A percentile compares a stretch with the other conserved stretches of the same genome.
Evolutionary conservation across 2,329 filamentous ascomycete genomes (phyloP).

Genomic region (Fusarium liriodendri): DNA sequence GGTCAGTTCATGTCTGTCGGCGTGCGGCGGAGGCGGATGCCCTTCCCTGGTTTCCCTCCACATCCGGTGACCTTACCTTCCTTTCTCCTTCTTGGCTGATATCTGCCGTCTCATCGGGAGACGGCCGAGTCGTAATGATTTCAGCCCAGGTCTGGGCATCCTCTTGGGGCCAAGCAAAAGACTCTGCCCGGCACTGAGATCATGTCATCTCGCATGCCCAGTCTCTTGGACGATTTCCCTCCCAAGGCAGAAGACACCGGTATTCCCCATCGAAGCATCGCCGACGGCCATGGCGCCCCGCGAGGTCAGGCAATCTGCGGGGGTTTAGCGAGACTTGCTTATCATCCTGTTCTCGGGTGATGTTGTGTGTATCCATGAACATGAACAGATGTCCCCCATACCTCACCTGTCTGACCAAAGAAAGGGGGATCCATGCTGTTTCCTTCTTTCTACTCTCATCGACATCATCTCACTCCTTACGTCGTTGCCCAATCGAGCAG

Average conservation of each 20-base stretch:
- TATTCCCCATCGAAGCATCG: not conserved
- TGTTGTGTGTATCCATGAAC: conserved; percentile 9
- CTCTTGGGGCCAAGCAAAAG: not conserved
- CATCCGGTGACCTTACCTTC: conserved; percentile 7
- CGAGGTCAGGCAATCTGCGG: conserved; percentile 8
- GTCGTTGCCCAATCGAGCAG: not conserved
- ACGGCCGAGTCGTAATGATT: not conserved
- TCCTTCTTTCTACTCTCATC: not conserved
- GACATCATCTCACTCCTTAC: not conserved
- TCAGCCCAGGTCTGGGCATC: conserved; percentile 3
- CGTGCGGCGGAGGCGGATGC: not conserved
- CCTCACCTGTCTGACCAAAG: not conserved
- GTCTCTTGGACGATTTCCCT: not conserved
- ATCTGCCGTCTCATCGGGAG: not conserved
- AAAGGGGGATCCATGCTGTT: not conserved
- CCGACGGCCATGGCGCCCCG: conserved; percentile 2
- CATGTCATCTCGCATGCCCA: conserved; percentile 9
- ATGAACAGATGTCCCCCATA: not conserved
- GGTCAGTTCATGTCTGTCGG: conserved; percentile 16
- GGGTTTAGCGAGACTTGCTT: conserved; percentile 8
- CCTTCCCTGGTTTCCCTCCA: conserved; percentile 21
- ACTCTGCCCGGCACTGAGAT: not conserved
- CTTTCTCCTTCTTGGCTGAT: not conserved
- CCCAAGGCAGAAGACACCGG: not conserved
- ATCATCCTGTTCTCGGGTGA: conserved; percentile 4